Evolutionary conservation across 208 protist genomes (phyloP).

Genomic region (Trypanosoma cruzi): DNA sequence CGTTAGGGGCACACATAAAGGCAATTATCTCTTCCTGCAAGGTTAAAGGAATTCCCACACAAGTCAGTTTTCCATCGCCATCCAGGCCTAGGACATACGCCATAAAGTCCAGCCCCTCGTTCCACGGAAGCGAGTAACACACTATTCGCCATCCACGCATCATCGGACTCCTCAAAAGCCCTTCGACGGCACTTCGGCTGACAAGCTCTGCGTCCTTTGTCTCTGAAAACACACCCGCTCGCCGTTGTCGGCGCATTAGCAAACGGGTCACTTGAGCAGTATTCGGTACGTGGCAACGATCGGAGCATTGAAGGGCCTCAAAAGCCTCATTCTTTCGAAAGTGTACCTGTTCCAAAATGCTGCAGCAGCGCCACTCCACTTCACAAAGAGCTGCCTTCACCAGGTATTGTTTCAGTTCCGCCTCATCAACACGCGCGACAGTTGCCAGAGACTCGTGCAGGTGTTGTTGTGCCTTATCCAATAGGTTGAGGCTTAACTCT

Average conservation of each 20-base stretch:
- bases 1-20: slow-evolving; percentile 29
- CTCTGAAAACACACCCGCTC: slow-evolving; percentile 2
- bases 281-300: slow-evolving; percentile 53
- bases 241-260: slow-evolving; percentile 33
- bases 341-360: slow-evolving; percentile 39
- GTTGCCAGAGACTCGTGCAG: slow-evolving; percentile 37
- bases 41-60: slow-evolving; percentile 7
- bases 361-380: slow-evolving; percentile 57
- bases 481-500: slow-evolving; percentile 30
- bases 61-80: slow-evolving; percentile 6
- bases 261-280: slow-evolving; percentile 42
- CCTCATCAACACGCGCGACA: slow-evolving; percentile 40
- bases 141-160: slow-evolving; percentile 43
- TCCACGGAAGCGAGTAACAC: slow-evolving; percentile 58
- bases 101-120: slow-evolving; percentile 41
- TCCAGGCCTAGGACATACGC: slow-evolving; percentile 36
- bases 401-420: slow-evolving; percentile 52
- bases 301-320: slow-evolving; percentile 39
- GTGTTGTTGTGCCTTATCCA: slow-evolving; percentile 29
- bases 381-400: slow-evolving; percentile 64
- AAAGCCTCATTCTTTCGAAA: slow-evolving; percentile 26
- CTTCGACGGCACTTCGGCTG: slow-evolving; percentile 24
- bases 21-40: slow-evolving; percentile 26
- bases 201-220: slow-evolving; percentile 27
- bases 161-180: slow-evolving; percentile 22